Evolutionary conservation across 2,329 filamentous ascomycete genomes (phyloP), one percentile per base, ranked within the genome.

Genomic region (Allantophomopsis cytisporea): DNA sequence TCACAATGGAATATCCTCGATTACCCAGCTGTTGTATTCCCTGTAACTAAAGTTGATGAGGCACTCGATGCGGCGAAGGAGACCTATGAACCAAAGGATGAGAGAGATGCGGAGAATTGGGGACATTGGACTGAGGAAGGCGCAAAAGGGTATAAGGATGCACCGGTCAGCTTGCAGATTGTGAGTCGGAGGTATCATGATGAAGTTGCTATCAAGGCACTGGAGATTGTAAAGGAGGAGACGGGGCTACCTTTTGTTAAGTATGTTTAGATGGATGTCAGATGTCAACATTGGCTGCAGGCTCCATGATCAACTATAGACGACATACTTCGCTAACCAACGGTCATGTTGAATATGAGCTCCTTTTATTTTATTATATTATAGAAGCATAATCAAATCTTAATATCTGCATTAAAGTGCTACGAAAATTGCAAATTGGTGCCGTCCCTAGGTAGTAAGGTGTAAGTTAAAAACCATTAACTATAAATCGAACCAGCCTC

Each of bases 1-100:
- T 60, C 68, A 1, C 69, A 76, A 44, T 83, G 77, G 76, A 84
- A 83, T 51, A 49, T 83, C 33, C 64, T 83, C 2, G 77, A 84
- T 53, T 81, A 80, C 53, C 74, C 79, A 1, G 68, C 65, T 8
- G 54, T 71, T 2, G 65, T 75, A 0, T 80, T 83, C 50, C 79
- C 79, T 0, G 72, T 70, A 2, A 58, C 56, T 14, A 54, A 50
- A 39, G 49, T 60, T 28, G 46, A 57, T 46, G 39, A 51, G 6
- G 42, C 38, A 30, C 54, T 57, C 44, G 45, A 44, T 42, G 47
- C 2, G 39, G 50, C 33, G 18, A 35, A n/a, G 36, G 43, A 40
- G 40, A 49, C 41, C 41, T 61, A 54, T 48, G 38, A 47, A 39
- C 43, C 55, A 46, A 53, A 46, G 48, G 50, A 60, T 51, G 44